Conservation (phyloP, 2,329 filamentous ascomycete genomes). For the Aspergillus sp. region DNA sequence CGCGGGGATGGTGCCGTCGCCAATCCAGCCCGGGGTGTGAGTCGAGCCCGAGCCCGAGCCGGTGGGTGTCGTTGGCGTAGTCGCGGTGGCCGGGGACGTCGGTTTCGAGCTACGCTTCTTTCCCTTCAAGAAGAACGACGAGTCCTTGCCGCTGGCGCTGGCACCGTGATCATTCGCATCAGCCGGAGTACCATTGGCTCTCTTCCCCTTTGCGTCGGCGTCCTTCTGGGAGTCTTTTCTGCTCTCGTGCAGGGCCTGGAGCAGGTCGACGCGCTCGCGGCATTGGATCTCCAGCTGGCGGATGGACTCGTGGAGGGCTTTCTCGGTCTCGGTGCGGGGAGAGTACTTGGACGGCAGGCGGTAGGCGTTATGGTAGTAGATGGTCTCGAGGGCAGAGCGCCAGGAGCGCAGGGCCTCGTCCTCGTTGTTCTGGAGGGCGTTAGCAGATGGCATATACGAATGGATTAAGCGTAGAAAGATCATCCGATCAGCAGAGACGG, state of each 20-base stretch:
- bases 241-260: constrained; percentile 68
- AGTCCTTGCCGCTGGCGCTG: constrained; percentile 17
- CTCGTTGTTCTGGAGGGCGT: constrained; percentile 68
- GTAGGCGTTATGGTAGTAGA: constrained; percentile 75
- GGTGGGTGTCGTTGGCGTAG: constrained; percentile 10
- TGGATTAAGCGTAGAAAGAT: too few species aligned
- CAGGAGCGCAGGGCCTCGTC: constrained; percentile 82
- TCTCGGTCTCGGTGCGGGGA: constrained; percentile 73
- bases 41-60: constrained; percentile 10
- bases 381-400: constrained; percentile 78
- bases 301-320: constrained; percentile 69
- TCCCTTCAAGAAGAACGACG: too few species aligned
- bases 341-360: constrained; percentile 59
- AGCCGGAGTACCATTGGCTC: constrained; percentile 2
- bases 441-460: not conserved
- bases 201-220: constrained; percentile 7
- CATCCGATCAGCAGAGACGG: too few species aligned
- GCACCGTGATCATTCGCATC: constrained; percentile 14
- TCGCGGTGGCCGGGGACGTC: constrained; percentile 13
- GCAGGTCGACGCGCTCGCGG: constrained; percentile 81
- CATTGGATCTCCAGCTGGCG: constrained; percentile 80
- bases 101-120: too few species aligned
- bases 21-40: constrained; percentile 54
- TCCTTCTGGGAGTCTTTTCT: constrained; percentile 44
- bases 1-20: constrained; percentile 70